Base-by-base conservation (phyloP, 1,284 basidiomycete genomes). In the Moesziomyces antarcticus region DNA sequence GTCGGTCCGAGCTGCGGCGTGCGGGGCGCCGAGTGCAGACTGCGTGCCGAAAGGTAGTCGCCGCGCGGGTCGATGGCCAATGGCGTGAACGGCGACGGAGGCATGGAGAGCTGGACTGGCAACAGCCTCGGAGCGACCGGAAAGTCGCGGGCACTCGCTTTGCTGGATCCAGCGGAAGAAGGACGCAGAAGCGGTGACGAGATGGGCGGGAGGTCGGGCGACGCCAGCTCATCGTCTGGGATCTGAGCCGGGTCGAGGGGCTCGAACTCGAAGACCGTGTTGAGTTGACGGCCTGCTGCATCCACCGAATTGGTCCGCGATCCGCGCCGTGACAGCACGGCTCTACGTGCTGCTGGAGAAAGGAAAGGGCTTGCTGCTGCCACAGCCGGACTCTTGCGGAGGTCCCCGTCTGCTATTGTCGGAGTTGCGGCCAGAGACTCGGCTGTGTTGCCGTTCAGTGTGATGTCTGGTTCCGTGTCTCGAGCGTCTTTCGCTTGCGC, bases 1-100 rank as follows among this genome's bases (percentile, higher is more conserved):
- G 78, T 80, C 5, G 78, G 73, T 2, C 25, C 75, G 30, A 79
- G 49, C 25, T 66, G 60, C 22, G 78, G 77, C 24, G 75, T 75
- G 16, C 65, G 51, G 4, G 77, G 75, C 30, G 70, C 56, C 21
- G 64, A n/a, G 18, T 62, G 64, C 5, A 73, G 14, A 14, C 20
- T 27, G 27, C 66, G 59, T 24, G 71, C 57, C 5, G 74, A 67
- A 7, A 77, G 50, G 21, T 77, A 68, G 22, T 73, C 71, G 46
- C 51, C 16, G 7, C 58, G 62, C 16, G 33, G 21, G 24, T 74
- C 72, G 16, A 52, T 41, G 9, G 58, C 55, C 11, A 79, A 30
- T 3, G 77, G 77, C 21, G 75, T 75, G 30, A 75, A 70, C 0
- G 72, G 72, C 5, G 72, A 68, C n/a, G 65, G 55, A 11, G 76